These are phyloP conservation scores for Stagonosporopsis rhizophila DNA, from an alignment of 2,329 filamentous ascomycete species.

Conservation along the genomic window DNA sequence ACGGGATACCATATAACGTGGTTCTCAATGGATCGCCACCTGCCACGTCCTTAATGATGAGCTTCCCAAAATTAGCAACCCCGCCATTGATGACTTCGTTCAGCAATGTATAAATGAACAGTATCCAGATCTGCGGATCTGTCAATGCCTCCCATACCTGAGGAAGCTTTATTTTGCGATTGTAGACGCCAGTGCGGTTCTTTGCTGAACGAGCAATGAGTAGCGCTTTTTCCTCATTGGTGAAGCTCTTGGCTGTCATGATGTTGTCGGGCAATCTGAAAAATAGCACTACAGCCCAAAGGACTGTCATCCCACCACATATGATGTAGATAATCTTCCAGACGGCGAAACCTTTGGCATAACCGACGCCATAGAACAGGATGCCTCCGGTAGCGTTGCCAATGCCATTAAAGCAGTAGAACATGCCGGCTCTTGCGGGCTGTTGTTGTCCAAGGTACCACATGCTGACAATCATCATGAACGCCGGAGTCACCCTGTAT, in stretches of 20 bases:
- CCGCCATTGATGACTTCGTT: slow-evolving; percentile 64
- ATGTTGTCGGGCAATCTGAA: slow-evolving; percentile 54
- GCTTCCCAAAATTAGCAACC: slow-evolving; percentile 62
- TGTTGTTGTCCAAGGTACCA: slow-evolving; percentile 24
- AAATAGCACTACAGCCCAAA: slow-evolving; percentile 54
- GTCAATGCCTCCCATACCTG: slow-evolving; percentile 58
- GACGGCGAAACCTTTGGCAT: slow-evolving; percentile 52
- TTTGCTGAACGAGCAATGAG: slow-evolving; percentile 52
- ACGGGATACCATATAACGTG: slow-evolving; percentile 62
- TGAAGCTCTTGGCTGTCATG: slow-evolving; percentile 53
- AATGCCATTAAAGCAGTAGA: slow-evolving; percentile 35
- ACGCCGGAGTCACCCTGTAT: slow-evolving; percentile 24
- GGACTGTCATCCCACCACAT: slow-evolving; percentile 54
- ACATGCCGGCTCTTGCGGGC: slow-evolving; percentile 31
- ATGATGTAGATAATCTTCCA: slow-evolving; percentile 57
- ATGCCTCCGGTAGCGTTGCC: slow-evolving; percentile 39
- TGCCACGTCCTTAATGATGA: slow-evolving; percentile 62
- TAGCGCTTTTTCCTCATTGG: slow-evolving; percentile 53
- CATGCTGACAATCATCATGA: slow-evolving; percentile 32
- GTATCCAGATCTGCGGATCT: slow-evolving; percentile 56
- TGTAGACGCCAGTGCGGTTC: slow-evolving; percentile 53
- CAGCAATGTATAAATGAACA: slow-evolving; percentile 56
- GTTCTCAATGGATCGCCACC: slow-evolving; percentile 53
- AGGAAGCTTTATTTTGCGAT: slow-evolving; percentile 56
- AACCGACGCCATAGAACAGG: slow-evolving; percentile 51